Percentiles rank a stretch among this genome's conserved stretches.
Conservation (phyloP, 257 asterid genomes). For the Solanum commersonii region DNA sequence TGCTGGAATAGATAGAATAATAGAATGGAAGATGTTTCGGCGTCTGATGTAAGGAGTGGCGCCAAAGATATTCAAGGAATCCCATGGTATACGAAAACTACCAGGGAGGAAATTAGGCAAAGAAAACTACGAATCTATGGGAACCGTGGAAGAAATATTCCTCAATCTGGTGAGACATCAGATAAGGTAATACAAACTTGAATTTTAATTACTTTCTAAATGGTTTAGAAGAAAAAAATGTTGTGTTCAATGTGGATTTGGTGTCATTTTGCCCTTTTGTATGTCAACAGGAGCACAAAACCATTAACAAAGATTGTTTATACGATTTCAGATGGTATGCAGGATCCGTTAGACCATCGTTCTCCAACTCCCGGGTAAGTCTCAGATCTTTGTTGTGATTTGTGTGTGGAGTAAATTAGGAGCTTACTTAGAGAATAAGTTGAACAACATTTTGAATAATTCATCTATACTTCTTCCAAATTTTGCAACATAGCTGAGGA, state of each 20-base stretch:
- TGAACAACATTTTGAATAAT: not conserved
- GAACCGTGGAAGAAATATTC: constrained; percentile 64
- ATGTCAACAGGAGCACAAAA: constrained; percentile 51
- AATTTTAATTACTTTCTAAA: not conserved
- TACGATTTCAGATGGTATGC: constrained; percentile 69
- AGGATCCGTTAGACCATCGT: constrained; percentile 71
- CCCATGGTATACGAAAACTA: constrained; percentile 23
- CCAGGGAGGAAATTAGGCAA: constrained; percentile 55
- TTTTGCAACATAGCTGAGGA: constrained; percentile 57
- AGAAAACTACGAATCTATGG: constrained; percentile 63
- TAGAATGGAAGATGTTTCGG: constrained; percentile 56
- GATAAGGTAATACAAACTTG: constrained; percentile 36
- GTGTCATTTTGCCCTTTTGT: not conserved
- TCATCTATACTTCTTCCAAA: not conserved
- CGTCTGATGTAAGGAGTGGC: constrained; percentile 78
- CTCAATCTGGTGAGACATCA: constrained; percentile 51
- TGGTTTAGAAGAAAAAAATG: not conserved
- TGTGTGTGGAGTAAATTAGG: not conserved
- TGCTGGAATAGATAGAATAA: constrained; percentile 27
- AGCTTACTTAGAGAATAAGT: not conserved
- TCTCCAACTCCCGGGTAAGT: constrained; percentile 71
- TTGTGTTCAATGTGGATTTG: not conserved
- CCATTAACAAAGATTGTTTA: constrained; percentile 30
- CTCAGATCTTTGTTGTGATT: not conserved
- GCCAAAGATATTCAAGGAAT: constrained; percentile 86